Percentiles rank a stretch among this genome's conserved stretches.
Conservation (phyloP, 2,329 filamentous ascomycete genomes). For the Alternaria sp. region DNA sequence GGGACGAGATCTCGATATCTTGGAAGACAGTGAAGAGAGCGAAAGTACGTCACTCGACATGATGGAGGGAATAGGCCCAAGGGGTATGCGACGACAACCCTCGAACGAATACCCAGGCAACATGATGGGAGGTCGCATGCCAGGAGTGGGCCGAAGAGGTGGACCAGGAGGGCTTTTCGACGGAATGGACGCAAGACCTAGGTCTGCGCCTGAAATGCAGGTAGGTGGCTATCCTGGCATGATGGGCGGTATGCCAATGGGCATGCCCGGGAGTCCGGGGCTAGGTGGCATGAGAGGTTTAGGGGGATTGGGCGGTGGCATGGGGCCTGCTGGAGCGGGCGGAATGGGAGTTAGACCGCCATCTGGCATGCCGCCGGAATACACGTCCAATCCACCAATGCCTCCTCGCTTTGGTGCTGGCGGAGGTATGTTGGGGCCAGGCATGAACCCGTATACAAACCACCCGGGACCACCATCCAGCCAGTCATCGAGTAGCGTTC, state of each 20-base stretch:
- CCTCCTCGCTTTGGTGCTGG: not conserved
- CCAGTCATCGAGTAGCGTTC: conserved; percentile 3
- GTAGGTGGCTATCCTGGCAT: not conserved
- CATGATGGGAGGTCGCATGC: conserved; percentile 1
- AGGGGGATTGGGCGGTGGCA: not conserved
- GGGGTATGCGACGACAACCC: not conserved
- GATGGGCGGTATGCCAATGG: not conserved
- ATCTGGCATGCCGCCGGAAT: conserved; percentile 12
- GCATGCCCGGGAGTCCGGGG: not conserved
- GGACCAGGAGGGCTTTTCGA: not conserved
- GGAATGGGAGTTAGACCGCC: conserved; percentile 5
- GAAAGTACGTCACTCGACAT: not conserved
- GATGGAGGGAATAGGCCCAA: not conserved
- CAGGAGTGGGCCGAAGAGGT: not conserved
- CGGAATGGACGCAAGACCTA: not conserved
- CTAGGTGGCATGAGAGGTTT: not conserved
- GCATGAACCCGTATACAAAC: conserved; percentile 5
- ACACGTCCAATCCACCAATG: conserved; percentile 11
- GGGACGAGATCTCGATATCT: conserved; percentile 1
- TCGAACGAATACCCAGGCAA: not conserved
- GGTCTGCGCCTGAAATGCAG: conserved; percentile 9
- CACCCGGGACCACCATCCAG: not conserved
- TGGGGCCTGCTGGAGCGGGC: not conserved
- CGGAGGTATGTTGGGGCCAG: not conserved
- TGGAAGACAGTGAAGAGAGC: conserved; percentile 5